phyloP scores from a whole-genome alignment of 2,329 filamentous ascomycete species.

The Blastomyces parvus region DNA sequence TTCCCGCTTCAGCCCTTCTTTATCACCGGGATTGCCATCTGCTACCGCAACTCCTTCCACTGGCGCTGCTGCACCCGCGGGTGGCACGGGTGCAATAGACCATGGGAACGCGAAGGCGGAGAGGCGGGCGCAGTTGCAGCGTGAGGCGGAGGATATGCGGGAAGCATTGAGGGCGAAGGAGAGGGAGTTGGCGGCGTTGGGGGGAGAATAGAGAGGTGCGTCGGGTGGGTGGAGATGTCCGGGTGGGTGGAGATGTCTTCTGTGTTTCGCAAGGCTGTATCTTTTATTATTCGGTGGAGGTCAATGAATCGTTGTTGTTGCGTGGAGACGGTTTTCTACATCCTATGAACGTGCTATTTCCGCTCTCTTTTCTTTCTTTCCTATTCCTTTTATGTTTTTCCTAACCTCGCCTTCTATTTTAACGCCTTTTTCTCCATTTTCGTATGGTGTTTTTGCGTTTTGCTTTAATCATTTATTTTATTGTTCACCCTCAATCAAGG shows the following conservation, averaged over 20 bases:
- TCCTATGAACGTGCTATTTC: slow-evolving; percentile 3
- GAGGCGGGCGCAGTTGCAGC: slow-evolving; percentile 55
- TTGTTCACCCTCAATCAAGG: neutral
- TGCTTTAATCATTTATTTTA: neutral
- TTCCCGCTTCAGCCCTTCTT: slow-evolving; percentile 7
- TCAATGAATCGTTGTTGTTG: neutral
- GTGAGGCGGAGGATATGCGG: slow-evolving; percentile 68
- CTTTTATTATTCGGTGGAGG: neutral
- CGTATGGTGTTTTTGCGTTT: neutral
- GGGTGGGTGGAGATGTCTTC: neutral
- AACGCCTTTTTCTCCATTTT: neutral
- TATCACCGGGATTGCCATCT: slow-evolving; percentile 18
- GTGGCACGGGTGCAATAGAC: slow-evolving; percentile 22
- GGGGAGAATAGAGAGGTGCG: slow-evolving; percentile 13
- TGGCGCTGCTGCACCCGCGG: neutral
- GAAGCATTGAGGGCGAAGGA: slow-evolving; percentile 64
- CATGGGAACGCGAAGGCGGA: slow-evolving; percentile 50
- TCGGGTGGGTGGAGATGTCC: neutral
- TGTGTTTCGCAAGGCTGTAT: neutral
- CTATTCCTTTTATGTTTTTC: neutral
- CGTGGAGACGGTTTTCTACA: slow-evolving; percentile 10
- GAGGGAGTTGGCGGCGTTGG: slow-evolving; percentile 54
- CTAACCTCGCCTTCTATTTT: neutral
- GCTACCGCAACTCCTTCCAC: slow-evolving; percentile 24
- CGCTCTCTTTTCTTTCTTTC: too few relatives aligned